Base-by-base conservation (phyloP, 129 eudicot species). In the Tagetes patula region DNA sequence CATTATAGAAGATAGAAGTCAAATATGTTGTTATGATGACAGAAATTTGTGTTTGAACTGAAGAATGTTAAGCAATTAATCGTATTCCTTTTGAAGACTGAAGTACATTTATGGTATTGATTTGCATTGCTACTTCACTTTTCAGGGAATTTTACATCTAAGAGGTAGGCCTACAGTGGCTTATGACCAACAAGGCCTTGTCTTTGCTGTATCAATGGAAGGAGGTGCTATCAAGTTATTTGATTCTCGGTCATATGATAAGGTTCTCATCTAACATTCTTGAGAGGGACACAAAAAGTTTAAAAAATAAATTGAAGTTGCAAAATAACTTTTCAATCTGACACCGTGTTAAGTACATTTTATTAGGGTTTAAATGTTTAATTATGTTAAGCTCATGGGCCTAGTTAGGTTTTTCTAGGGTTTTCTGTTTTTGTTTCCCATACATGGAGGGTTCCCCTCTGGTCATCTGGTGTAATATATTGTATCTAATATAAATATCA, bases 161-260 rank as follows among this genome's bases (percentile, higher is more conserved):
- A 78, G 96, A 75, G 98, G 98, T 79, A 88, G 96, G 80, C 98
- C 97, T 71, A 80, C 96, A 14, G 98, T 94, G 79, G 96, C 98
- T 75, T 94, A 90, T 83, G 97, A 90, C 75, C 98, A 94, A 77
- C 98, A 94, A 85, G 98, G 97, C 43, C 96, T 94, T 69, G 97
- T 94, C 45, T 94, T 94, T 90, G 98, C 96, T 3, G 98, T 94
- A 79, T 89, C 97, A 43, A 93, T 94, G 98, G 98, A 94, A 88
- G 98, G 98, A 65, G 96, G 98, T 73, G 98, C 96, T 77, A 83
- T 94, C 74, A 94, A 89, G 76, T 69, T 94, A 72, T 94, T 94
- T 65, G 98, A 94, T 79, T 94, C 98, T 39, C 82, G 98, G 27
- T 90, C 96, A 7, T 94, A 84, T 78, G 98, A 94, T 81, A 94